Base-by-base conservation (phyloP, 192 early-diverging fungal genomes). In the Umbelopsis sp. region DNA sequence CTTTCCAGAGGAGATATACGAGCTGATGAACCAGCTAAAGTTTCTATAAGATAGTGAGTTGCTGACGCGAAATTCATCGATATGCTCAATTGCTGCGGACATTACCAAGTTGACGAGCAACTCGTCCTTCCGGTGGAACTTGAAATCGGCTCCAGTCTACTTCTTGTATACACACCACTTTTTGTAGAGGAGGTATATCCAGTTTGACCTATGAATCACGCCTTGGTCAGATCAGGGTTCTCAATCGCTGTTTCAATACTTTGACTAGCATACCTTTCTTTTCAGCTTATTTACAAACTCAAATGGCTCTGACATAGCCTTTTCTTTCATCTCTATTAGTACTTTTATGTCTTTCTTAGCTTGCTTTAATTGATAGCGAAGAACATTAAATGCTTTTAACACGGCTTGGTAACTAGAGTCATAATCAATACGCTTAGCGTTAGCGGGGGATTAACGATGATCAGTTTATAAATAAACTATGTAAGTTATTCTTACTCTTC, bases 221-320 rank as follows among this genome's bases (percentile, higher is more conserved):
- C 7, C 38, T 41, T 41, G 8, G 38, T 41, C 38, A 41, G 38
- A 41, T 41, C 38, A 41, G 12, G 12, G 12, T 41, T 11, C 38
- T 41, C 5, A 6, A 41, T 41, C 38, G 38, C 38, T 6, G 38
- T 41, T 41, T 41, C 38, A 41, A 41, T 41, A 11, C 38, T 0
- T 41, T 6, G 38, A 6, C 38, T 41, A 11, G 12, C 38, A 43
- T 79, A 81, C 82, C 77, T 80, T 84, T 34, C 24, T 67, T 66
- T 79, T 79, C 17, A 84, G 16, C 62, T 79, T 69, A 20, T 56
- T 32, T 41, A 86, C 59, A 71, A 83, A 86, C 20, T 77, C 75
- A 52, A 80, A 74, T 11, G 84, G 84, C 29, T 83, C 82, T 1
- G 70, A 49, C 21, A 83, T 51, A 22, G 82, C 80, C 38, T 76